Percentiles rank a stretch among this genome's conserved stretches.
These are phyloP conservation scores for Phaseolus lunatus DNA, from an alignment of 306 rosid species.

Conservation along the genomic window DNA sequence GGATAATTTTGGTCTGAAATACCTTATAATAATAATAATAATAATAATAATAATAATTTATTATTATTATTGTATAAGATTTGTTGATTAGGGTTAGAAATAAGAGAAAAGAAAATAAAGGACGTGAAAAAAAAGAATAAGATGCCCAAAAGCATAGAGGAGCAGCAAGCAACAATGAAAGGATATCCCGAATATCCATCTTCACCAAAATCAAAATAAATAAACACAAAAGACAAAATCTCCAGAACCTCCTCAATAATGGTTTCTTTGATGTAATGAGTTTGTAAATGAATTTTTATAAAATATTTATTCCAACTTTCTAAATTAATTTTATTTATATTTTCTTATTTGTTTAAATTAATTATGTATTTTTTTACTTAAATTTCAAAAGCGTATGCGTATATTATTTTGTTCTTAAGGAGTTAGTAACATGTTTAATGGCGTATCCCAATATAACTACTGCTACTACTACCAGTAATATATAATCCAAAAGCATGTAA, in stretches of 20 bases:
- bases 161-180: background rate
- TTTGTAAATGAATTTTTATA: background rate
- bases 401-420: background rate
- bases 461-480: background rate
- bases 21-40: background rate
- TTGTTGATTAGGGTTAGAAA: background rate
- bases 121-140: background rate
- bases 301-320: background rate
- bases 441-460: background rate
- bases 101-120: background rate
- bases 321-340: background rate
- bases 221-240: background rate
- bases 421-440: background rate
- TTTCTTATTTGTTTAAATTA: background rate
- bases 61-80: background rate
- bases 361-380: no score
- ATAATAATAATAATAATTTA: background rate
- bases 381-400: no score
- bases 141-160: background rate
- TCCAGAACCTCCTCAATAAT: background rate
- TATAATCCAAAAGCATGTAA: background rate
- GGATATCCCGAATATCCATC: slow-evolving; percentile 13
- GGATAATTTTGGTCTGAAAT: background rate
- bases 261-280: background rate
- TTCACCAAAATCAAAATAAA: background rate